Conservation (phyloP, 2,329 filamentous ascomycete genomes). For the Coniella lustricola region DNA sequence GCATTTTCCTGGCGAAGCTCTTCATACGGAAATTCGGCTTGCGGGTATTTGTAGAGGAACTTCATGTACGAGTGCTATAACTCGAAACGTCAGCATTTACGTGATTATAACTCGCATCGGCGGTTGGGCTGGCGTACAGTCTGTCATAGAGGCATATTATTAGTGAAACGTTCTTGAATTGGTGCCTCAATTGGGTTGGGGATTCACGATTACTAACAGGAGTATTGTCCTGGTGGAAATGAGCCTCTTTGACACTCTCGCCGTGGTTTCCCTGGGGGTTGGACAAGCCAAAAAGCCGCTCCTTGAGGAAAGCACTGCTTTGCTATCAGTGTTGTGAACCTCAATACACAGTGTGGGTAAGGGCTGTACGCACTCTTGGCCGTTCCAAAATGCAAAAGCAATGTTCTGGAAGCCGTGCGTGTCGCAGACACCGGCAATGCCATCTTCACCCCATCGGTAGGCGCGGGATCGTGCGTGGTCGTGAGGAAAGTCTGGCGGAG, state of each 20-base stretch:
- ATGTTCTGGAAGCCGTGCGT: conserved; percentile 88
- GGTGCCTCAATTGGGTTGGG: background rate
- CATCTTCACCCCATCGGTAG: conserved; percentile 94
- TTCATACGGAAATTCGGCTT: conserved; percentile 85
- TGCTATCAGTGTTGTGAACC: conserved; percentile 30
- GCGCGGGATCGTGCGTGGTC: conserved; percentile 83
- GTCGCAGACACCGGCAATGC: conserved; percentile 89
- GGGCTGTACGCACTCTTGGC: conserved; percentile 64
- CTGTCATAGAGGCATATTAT: conserved; percentile 25
- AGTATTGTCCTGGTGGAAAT: conserved; percentile 94
- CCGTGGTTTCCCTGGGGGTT: conserved; percentile 97
- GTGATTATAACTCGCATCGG: background rate
- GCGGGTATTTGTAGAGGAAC: conserved; percentile 94
- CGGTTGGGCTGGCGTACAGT: conserved; percentile 33
- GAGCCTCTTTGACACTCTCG: conserved; percentile 92
- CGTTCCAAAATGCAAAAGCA: conserved; percentile 96
- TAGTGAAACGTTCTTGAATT: conserved; percentile 18
- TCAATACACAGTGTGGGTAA: conserved; percentile 8
- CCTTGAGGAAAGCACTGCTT: conserved; percentile 79
- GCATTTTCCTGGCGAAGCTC: conserved; percentile 81
- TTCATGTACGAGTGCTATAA: conserved; percentile 95
- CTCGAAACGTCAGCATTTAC: conserved; percentile 14
- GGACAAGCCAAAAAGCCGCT: conserved; percentile 87
- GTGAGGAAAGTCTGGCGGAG: conserved; percentile 73
- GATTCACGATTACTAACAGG: conserved; percentile 42